Percentiles rank a stretch among this genome's conserved stretches.
phyloP scores from a whole-genome alignment of 164 flowering plant genomes.

The Taxillus chinensis region DNA sequence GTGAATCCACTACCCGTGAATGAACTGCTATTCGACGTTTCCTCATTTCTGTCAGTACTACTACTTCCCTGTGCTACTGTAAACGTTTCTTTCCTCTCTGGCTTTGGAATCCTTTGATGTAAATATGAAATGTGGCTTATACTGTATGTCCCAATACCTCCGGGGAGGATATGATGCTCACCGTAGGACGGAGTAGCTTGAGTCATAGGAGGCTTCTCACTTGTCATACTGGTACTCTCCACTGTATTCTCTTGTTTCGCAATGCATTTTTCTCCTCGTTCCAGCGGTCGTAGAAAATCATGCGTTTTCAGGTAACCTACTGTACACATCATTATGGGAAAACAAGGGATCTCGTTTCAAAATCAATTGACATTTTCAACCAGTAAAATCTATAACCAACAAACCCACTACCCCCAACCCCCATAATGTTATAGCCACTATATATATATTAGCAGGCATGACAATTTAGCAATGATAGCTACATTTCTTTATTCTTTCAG shows the following conservation, averaged over 20 bases:
- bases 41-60: constrained; percentile 44
- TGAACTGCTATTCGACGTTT: constrained; percentile 49
- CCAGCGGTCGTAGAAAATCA: constrained; percentile 77
- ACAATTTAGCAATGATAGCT: no score
- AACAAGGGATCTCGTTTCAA: not conserved
- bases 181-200: constrained; percentile 33
- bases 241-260: constrained; percentile 32
- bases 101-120: constrained; percentile 40
- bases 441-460: no score
- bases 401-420: no score
- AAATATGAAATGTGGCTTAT: constrained; percentile 61
- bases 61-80: constrained; percentile 32
- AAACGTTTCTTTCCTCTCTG: constrained; percentile 31
- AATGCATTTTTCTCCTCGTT: constrained; percentile 32
- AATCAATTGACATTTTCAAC: not conserved
- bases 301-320: constrained; percentile 61
- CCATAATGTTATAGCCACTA: no score
- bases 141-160: constrained; percentile 89
- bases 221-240: constrained; percentile 13
- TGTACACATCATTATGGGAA: constrained; percentile 12
- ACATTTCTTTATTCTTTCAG: no score
- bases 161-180: constrained; percentile 64
- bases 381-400: no score
- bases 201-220: constrained; percentile 31
- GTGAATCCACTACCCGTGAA: constrained; percentile 66